A percentile compares a stretch with the other conserved stretches of the same genome.
Conservation (phyloP, 768 basidiomycete genomes). For the Lactifluus hygrophoroides region DNA sequence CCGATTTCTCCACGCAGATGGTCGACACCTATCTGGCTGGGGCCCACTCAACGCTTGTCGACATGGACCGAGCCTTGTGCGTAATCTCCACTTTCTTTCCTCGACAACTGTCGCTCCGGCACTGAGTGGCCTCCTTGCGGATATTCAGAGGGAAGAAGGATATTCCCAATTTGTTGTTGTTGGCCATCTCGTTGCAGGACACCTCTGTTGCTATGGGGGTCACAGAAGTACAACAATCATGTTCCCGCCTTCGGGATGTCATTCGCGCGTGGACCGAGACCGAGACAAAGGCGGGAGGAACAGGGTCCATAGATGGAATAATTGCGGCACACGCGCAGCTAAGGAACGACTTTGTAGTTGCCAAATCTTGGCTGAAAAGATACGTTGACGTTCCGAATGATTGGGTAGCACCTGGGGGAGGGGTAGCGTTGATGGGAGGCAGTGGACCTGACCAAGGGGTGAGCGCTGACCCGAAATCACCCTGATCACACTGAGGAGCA, state of each 20-base stretch:
- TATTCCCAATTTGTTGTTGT: background rate
- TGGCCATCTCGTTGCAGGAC: slow-evolving; percentile 9
- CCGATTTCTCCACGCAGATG: slow-evolving; percentile 14
- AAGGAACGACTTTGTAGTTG: background rate
- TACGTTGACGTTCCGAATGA: slow-evolving; percentile 1
- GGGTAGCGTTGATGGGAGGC: background rate
- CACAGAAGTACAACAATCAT: slow-evolving; percentile 1
- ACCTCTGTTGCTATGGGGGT: slow-evolving; percentile 8
- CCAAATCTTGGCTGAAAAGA: slow-evolving; percentile 5
- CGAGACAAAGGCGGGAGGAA: background rate
- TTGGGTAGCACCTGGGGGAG: background rate
- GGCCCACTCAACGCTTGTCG: background rate
- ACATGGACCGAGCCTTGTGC: slow-evolving; percentile 11
- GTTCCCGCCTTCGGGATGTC: background rate
- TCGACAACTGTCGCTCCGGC: background rate
- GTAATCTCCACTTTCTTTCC: background rate
- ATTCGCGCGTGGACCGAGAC: background rate
- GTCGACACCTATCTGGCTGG: slow-evolving; percentile 3
- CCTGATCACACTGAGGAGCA: background rate
- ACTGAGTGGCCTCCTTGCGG: background rate
- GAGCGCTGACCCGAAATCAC: background rate
- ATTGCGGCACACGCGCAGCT: background rate
- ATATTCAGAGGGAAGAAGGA: background rate
- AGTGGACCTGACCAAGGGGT: background rate
- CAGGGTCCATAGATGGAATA: background rate